These are phyloP conservation scores for Mycena alexandri DNA, from an alignment of 768 basidiomycete genomes.

Conservation along the genomic window DNA sequence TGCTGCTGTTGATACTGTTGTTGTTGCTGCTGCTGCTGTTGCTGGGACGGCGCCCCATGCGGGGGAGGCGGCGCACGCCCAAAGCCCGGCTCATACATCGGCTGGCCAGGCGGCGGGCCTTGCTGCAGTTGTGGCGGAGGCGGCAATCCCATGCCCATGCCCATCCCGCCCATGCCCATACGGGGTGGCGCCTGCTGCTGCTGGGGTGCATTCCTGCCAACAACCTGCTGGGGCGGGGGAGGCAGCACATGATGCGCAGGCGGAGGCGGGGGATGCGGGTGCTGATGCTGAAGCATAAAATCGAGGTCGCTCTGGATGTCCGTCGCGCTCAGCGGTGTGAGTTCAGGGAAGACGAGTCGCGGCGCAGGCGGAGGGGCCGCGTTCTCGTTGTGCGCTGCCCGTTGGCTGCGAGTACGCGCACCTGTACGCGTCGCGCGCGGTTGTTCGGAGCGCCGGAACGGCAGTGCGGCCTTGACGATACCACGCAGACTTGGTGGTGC, in stretches of 20 bases:
- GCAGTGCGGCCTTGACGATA: conserved; percentile 68
- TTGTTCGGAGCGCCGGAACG: conserved; percentile 51
- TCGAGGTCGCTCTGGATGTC: conserved; percentile 70
- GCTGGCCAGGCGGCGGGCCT: conserved; percentile 16
- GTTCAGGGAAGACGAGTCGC: conserved; percentile 57
- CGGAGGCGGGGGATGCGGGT: conserved; percentile 37
- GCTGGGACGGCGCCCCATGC: conserved; percentile 8
- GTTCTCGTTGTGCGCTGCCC: conserved; percentile 46
- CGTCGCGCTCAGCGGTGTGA: conserved; percentile 58
- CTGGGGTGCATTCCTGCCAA: conserved; percentile 8
- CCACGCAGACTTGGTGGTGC: conserved; percentile 73
- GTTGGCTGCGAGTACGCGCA: conserved; percentile 40
- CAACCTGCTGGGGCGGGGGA: conserved; percentile 36
- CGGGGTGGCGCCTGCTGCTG: conserved; percentile 19
- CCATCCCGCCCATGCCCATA: not conserved
- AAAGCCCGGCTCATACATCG: conserved; percentile 31
- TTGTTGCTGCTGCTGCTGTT: conserved; percentile 20
- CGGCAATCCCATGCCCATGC: conserved; percentile 16
- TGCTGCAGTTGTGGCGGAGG: conserved; percentile 28
- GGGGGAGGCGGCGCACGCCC: conserved; percentile 18
- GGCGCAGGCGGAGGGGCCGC: conserved; percentile 44
- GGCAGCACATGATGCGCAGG: conserved; percentile 38
- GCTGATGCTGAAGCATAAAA: conserved; percentile 63
- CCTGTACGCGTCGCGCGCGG: conserved; percentile 8
- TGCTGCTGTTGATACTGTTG: conserved; percentile 26